Conservation (phyloP, 2,329 filamentous ascomycete species). For the Beauveria medogensis region DNA sequence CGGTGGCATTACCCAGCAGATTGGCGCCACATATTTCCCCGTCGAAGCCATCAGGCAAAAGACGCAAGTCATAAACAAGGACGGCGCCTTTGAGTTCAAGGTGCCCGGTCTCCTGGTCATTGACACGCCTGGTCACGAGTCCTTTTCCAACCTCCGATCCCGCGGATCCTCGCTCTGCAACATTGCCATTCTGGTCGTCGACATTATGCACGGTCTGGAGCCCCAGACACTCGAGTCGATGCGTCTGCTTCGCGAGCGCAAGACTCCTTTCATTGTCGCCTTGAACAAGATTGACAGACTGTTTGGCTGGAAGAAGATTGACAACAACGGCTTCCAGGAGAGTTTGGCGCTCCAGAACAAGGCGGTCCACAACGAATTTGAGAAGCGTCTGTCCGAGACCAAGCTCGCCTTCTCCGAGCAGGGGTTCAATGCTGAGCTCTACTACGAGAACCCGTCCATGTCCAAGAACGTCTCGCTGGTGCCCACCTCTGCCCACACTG, state of each 20-base stretch:
- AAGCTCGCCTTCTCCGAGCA: constrained; percentile 94
- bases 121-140: constrained; percentile 99
- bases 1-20: constrained; percentile 98
- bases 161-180: constrained; percentile 97
- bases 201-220: constrained; percentile 99
- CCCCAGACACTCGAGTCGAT: constrained; percentile 97
- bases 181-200: constrained; percentile 96
- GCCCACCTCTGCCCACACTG: constrained; percentile 95
- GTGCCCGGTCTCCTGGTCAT: constrained; percentile 94
- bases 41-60: constrained; percentile 88
- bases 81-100: constrained; percentile 90
- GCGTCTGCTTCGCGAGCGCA: constrained; percentile 82
- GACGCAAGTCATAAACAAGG: constrained; percentile 85
- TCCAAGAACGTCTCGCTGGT: constrained; percentile 89
- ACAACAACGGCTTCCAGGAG: constrained; percentile 97
- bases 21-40: constrained; percentile 98
- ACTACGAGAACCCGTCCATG: constrained; percentile 98
- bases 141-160: constrained; percentile 95
- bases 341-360: constrained; percentile 84
- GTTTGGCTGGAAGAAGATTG: constrained; percentile 97
- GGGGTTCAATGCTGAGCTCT: constrained; percentile 95
- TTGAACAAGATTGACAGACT: constrained; percentile 99
- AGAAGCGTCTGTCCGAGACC: constrained; percentile 79
- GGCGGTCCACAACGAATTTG: constrained; percentile 89
- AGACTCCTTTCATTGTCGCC: constrained; percentile 96